phyloP scores from a whole-genome alignment of 495 filamentous ascomycete genomes.

The Stereocaulon alpinum region DNA sequence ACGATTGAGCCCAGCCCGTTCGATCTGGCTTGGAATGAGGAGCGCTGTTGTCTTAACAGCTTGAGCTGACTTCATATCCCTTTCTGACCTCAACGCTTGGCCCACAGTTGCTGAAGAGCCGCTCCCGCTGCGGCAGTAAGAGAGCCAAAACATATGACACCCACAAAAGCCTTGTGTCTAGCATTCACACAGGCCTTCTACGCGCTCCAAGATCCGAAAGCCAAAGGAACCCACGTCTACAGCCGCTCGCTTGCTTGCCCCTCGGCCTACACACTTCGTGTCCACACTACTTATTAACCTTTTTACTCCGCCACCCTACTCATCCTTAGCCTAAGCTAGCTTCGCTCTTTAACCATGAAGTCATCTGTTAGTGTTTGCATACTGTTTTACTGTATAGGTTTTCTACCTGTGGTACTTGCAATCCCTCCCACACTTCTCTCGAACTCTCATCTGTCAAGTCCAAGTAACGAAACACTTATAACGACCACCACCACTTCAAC shows the following conservation, averaged over 20 bases:
- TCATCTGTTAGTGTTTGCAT: neutral
- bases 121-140: neutral
- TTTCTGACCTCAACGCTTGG: neutral
- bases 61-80: too few species aligned
- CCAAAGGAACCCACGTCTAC: neutral
- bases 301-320: too few species aligned
- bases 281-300: too few species aligned
- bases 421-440: neutral
- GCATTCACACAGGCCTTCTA: neutral
- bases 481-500: neutral
- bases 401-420: neutral
- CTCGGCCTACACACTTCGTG: too few species aligned
- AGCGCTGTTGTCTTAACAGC: too few species aligned
- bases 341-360: neutral
- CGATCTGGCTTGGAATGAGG: too few species aligned
- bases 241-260: neutral
- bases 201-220: neutral
- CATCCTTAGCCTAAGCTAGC: neutral
- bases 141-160: neutral
- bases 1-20: too few species aligned
- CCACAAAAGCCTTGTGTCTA: neutral
- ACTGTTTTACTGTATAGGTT: neutral
- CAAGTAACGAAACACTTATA: neutral
- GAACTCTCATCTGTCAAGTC: neutral
- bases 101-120: neutral